Evolutionary conservation across 768 basidiomycete species (phyloP).

Genomic region (Daedaleopsis sinensis): DNA sequence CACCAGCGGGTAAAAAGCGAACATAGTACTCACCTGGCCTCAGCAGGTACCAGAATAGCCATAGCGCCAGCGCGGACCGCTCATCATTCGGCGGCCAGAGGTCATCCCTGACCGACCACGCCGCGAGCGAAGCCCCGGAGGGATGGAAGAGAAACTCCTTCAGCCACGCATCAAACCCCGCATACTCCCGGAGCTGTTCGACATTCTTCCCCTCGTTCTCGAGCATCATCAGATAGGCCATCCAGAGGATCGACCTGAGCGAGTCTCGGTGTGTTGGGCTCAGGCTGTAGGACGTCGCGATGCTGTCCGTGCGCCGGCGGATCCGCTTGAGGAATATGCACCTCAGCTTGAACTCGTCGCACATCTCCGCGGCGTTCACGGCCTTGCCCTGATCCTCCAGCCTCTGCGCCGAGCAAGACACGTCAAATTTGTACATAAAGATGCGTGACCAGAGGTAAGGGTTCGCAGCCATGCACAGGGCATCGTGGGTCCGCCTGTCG

Average conservation of each 20-base stretch:
- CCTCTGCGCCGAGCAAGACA: conserved; percentile 49
- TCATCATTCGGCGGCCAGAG: conserved; percentile 69
- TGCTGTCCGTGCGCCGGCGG: conserved; percentile 39
- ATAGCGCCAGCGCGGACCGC: conserved; percentile 66
- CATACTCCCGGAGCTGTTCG: conserved; percentile 70
- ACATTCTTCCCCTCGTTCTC: conserved; percentile 81
- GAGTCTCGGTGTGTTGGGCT: conserved; percentile 16
- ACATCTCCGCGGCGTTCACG: conserved; percentile 5
- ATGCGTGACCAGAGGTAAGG: conserved; percentile 75
- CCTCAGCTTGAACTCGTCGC: conserved; percentile 63
- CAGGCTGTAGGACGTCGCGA: conserved; percentile 21
- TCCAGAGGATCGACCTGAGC: conserved; percentile 59
- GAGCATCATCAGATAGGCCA: conserved; percentile 75
- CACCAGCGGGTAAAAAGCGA: too few species aligned
- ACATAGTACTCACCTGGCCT: conserved; percentile 50
- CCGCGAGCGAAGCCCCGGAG: conserved; percentile 56
- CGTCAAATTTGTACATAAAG: conserved; percentile 71
- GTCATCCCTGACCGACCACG: conserved; percentile 42
- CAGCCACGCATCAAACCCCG: conserved; percentile 63
- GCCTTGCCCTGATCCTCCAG: conserved; percentile 32
- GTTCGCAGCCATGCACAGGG: conserved; percentile 56
- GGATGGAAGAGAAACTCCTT: conserved; percentile 67
- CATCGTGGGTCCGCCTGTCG: conserved; percentile 49
- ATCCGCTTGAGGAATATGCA: conserved; percentile 61
- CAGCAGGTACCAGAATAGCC: conserved; percentile 78